These are phyloP conservation scores for Malus hybrid DNA, from an alignment of 331 rosid genomes.

Conservation along the genomic window DNA sequence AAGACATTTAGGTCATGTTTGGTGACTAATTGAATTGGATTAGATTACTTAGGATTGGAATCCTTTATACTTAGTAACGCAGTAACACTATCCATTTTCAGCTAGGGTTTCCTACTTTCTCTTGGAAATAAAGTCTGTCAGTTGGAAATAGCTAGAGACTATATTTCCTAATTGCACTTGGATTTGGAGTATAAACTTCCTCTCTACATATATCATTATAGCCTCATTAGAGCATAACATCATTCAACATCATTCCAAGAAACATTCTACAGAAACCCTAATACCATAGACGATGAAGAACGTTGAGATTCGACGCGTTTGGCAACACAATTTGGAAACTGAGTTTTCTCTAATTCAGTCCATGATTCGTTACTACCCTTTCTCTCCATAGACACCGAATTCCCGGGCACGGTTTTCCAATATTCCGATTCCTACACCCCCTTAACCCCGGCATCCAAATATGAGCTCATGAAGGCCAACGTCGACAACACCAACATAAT, in stretches of 20 bases:
- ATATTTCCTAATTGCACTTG: not conserved
- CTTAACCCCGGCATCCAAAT: not conserved
- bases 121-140: not conserved
- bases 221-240: not conserved
- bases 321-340: not conserved
- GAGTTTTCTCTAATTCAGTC: not conserved
- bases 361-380: not conserved
- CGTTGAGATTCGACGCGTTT: not conserved
- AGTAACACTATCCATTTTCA: no score
- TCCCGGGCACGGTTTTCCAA: not conserved
- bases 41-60: no score
- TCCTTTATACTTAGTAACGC: not conserved
- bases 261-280: not conserved
- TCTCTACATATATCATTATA: not conserved
- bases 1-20: not conserved
- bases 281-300: not conserved
- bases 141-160: not conserved
- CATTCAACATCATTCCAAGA: not conserved
- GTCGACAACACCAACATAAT: conserved; percentile 8
- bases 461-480: not conserved
- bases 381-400: conserved; percentile 5
- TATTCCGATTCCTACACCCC: not conserved
- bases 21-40: not conserved
- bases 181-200: not conserved
- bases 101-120: not conserved